A percentile compares a stretch with the other conserved stretches of the same genome.
phyloP scores from a whole-genome alignment of 768 basidiomycete genomes.

The Leccinum variicolor region DNA sequence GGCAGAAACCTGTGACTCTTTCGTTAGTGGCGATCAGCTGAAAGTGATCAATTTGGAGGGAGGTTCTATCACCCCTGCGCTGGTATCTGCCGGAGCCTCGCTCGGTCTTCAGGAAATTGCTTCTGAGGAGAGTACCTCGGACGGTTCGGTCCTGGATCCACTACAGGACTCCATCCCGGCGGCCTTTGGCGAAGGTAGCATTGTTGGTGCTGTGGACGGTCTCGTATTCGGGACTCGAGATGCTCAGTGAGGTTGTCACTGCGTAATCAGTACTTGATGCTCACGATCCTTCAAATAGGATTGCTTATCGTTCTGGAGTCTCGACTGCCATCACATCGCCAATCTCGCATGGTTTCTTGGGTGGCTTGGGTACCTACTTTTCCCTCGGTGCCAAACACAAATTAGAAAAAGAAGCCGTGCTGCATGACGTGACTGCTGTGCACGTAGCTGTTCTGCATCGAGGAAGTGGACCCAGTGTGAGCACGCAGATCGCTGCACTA shows the following conservation, averaged over 20 bases:
- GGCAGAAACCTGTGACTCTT: constrained; percentile 8
- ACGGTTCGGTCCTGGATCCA: constrained; percentile 59
- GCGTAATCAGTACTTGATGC: not conserved
- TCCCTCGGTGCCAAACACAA: constrained; percentile 55
- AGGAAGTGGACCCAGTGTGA: constrained; percentile 42
- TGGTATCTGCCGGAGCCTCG: constrained; percentile 59
- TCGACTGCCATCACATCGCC: constrained; percentile 68
- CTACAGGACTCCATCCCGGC: constrained; percentile 29
- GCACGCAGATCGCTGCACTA: constrained; percentile 60
- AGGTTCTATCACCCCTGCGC: constrained; percentile 58
- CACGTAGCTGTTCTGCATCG: constrained; percentile 48
- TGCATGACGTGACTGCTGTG: constrained; percentile 61
- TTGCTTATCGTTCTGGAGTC: constrained; percentile 74
- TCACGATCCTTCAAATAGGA: constrained; percentile 35
- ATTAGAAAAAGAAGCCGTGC: constrained; percentile 59
- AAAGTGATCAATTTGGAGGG: constrained; percentile 51
- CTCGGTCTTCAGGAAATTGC: constrained; percentile 71
- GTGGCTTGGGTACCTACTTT: constrained; percentile 63
- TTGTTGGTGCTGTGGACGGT: constrained; percentile 64
- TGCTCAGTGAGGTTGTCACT: constrained; percentile 37
- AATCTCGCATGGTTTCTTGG: constrained; percentile 48
- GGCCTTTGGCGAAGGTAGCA: constrained; percentile 34
- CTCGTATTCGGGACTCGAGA: constrained; percentile 52
- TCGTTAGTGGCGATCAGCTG: constrained; percentile 5
- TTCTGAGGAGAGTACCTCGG: constrained; percentile 60